Base-by-base conservation (phyloP, 495 filamentous ascomycete genomes). In the Diplogelasinospora grovesii region DNA sequence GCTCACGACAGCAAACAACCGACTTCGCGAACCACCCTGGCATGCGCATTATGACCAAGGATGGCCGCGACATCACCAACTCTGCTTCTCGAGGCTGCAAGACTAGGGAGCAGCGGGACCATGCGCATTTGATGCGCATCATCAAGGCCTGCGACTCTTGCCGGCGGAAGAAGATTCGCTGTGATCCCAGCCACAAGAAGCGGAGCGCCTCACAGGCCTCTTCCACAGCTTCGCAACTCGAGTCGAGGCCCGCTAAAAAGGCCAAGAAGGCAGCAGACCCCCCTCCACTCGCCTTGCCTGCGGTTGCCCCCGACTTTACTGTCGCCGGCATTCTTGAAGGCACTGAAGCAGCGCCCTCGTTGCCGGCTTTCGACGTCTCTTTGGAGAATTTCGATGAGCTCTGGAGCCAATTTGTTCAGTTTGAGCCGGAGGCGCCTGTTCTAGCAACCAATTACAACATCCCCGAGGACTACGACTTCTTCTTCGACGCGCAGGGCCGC, bases 101-200 rank as follows among this genome's bases (percentile, higher is more conserved):
- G 64, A 73, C 73, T 24, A 74, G 75, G 68, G 74, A 78, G 62
- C 73, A 78, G 56, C 63, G 74, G 18, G 74, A 78, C 36, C 74
- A 76, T 50, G 74, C 74, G 6, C 70, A 74, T 42, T 52, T 75
- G 22, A 78, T 78, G 73, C 56, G 74, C 19, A 71, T 72, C 52
- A 71, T 78, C 53, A 75, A 75, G 62, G 74, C 74, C 11, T 78
- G 74, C 55, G 71, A 74, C 25, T 46, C 65, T 35, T 78, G 74
- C 66, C 52, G 63, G 46, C 56, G 52, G 49, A 77, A 73, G 64
- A 77, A 77, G 66, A 54, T 67, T n/a, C 63, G 68, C 33, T 73
- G 69, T 51, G 69, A 73, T 43, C 69, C 69, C 4, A 67, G 60
- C 52, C 69, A 73, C 54, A 67, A 59, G 57, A 65, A 68, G 57